Evolutionary conservation across 306 rosid species (phyloP).

Genomic region (Astragalus membranaceus): DNA sequence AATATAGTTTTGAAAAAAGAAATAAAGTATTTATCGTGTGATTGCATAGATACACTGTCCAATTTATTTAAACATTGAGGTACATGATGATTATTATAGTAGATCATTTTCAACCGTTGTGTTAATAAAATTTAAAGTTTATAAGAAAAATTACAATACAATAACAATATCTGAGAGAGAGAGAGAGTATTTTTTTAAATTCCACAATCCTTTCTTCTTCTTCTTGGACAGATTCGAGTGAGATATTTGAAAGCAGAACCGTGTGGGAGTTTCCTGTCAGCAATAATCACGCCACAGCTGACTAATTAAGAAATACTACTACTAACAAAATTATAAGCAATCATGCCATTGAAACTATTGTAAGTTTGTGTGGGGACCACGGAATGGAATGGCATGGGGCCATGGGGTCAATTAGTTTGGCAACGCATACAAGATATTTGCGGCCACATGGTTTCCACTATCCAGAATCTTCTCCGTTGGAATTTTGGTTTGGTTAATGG

Average conservation of each 20-base stretch:
- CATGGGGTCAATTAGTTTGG: not conserved
- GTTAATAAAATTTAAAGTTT: too few relatives aligned
- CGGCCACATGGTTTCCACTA: not conserved
- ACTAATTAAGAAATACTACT: not conserved
- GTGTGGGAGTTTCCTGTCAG: not conserved
- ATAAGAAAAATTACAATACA: too few relatives aligned
- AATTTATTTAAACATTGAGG: too few relatives aligned
- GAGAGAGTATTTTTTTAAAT: not conserved
- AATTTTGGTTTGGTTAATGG: not conserved
- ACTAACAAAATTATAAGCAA: not conserved
- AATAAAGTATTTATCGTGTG: too few relatives aligned
- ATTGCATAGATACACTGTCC: too few relatives aligned
- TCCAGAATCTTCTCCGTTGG: conserved; percentile 21
- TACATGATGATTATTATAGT: too few relatives aligned
- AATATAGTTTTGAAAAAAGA: too few relatives aligned
- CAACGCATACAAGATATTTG: not conserved
- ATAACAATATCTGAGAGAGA: too few relatives aligned
- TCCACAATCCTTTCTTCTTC: not conserved
- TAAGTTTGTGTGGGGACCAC: conserved; percentile 15
- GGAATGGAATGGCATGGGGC: not conserved
- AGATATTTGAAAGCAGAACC: not conserved
- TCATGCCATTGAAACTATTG: not conserved
- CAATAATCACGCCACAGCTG: not conserved
- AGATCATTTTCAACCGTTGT: too few relatives aligned
- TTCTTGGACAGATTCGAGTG: not conserved